These are phyloP conservation scores for Davidsoniella neocaledoniae DNA, from an alignment of 2,329 filamentous ascomycete species.

Conservation along the genomic window DNA sequence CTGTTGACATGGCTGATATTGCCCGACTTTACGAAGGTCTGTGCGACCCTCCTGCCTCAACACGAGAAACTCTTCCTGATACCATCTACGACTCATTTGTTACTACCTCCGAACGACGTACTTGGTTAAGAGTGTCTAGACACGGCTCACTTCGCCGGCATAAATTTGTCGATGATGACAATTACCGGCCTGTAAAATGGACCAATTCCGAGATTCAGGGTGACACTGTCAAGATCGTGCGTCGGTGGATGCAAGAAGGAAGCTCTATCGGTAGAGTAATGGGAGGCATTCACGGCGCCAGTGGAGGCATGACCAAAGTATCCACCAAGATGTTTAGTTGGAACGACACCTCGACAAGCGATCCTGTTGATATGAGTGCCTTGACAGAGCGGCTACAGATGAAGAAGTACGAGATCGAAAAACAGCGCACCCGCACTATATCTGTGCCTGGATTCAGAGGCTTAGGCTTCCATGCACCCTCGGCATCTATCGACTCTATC, in stretches of 20 bases:
- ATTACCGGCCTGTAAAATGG: conserved; percentile 44
- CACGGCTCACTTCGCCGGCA: conserved; percentile 41
- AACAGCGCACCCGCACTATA: conserved; percentile 14
- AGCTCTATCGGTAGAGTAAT: conserved; percentile 15
- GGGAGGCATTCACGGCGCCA: conserved; percentile 22
- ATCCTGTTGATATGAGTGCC: conserved; percentile 14
- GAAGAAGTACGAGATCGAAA: conserved; percentile 21
- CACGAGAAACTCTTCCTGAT: conserved; percentile 25
- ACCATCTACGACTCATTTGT: conserved; percentile 34
- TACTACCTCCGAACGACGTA: conserved; percentile 39
- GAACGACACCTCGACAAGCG: conserved; percentile 12
- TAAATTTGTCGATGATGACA: conserved; percentile 39
- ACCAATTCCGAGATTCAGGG: conserved; percentile 33
- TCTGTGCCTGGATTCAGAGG: conserved; percentile 14
- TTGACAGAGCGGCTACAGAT: conserved; percentile 10
- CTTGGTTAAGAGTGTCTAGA: conserved; percentile 48
- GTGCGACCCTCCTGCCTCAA: conserved; percentile 17
- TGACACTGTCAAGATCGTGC: conserved; percentile 40
- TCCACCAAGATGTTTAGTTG: conserved; percentile 16
- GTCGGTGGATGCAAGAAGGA: conserved; percentile 49
- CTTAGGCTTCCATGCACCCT: conserved; percentile 13
- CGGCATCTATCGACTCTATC: conserved; percentile 2
- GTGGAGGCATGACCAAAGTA: conserved; percentile 35
- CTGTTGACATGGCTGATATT: conserved; percentile 10
- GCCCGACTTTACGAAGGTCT: conserved; percentile 17